phyloP scores from a whole-genome alignment of 2,329 filamentous ascomycete genomes.

The Tolypocladium ophioglossoides region DNA sequence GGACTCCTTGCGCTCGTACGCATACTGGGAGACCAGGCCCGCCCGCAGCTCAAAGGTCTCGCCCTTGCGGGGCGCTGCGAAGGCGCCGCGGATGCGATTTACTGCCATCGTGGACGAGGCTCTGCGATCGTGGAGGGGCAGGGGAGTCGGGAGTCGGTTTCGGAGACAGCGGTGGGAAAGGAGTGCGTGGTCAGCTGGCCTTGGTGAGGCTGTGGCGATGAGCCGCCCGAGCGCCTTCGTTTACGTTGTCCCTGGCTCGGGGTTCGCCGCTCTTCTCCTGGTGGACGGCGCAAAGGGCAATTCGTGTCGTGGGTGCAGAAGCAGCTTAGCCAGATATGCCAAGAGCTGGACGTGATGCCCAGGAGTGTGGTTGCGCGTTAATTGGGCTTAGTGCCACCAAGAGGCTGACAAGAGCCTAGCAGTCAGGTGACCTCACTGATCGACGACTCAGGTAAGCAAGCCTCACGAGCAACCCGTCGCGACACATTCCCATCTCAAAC shows the following conservation, averaged over 20 bases:
- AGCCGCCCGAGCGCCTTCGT: neutral
- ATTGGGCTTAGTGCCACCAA: neutral
- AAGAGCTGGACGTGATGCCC: neutral
- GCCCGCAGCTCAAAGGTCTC: constrained; percentile 97
- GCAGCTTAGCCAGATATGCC: neutral
- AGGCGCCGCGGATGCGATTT: constrained; percentile 89
- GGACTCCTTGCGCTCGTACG: constrained; percentile 95
- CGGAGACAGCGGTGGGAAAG: neutral
- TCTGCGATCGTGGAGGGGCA: constrained; percentile 5
- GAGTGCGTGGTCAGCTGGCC: neutral
- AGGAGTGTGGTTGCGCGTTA: neutral
- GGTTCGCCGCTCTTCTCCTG: neutral
- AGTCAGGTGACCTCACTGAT: neutral
- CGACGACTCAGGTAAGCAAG: neutral
- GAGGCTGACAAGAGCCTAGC: neutral
- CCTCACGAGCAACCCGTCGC: neutral
- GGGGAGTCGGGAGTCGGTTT: constrained; percentile 9
- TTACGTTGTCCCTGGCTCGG: neutral
- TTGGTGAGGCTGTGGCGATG: neutral
- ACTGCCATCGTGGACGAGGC: constrained; percentile 62
- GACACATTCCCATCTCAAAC: neutral
- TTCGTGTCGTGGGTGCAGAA: neutral
- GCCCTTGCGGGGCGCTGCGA: constrained; percentile 86
- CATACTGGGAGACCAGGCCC: constrained; percentile 95
- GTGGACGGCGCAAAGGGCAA: neutral